Evolutionary conservation across 495 filamentous ascomycete species (phyloP).

Genomic region (Pyrenula massariospora): DNA sequence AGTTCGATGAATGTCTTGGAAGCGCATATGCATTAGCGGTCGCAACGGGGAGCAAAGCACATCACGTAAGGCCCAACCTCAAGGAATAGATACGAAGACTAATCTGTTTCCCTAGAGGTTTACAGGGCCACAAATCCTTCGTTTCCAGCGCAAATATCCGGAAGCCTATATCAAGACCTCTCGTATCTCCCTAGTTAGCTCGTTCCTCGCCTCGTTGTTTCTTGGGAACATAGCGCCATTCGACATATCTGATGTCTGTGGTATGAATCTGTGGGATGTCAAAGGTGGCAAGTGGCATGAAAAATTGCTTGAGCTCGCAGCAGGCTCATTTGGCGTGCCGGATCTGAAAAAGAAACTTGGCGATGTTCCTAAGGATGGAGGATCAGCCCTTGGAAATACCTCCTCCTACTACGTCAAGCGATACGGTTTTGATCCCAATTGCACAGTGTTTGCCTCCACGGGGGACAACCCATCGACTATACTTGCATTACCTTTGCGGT

Average conservation of each 20-base stretch:
- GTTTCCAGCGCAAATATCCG: conserved; percentile 69
- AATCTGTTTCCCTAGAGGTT: conserved; percentile 56
- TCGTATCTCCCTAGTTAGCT: conserved; percentile 86
- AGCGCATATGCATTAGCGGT: conserved; percentile 54
- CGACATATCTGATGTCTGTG: conserved; percentile 90
- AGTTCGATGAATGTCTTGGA: conserved; percentile 65
- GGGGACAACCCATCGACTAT: conserved; percentile 96
- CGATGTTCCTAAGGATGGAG: conserved; percentile 65
- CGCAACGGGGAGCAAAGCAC: conserved; percentile 80
- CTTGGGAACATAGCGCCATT: conserved; percentile 75
- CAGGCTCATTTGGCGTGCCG: conserved; percentile 51
- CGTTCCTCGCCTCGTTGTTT: conserved; percentile 87
- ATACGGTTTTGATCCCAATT: conserved; percentile 66
- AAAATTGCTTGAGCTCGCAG: conserved; percentile 61
- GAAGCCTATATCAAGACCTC: conserved; percentile 67
- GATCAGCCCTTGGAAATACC: conserved; percentile 62
- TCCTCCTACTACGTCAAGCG: conserved; percentile 62
- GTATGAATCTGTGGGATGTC: conserved; percentile 96
- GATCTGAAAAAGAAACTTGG: conserved; percentile 74
- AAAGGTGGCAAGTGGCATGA: conserved; percentile 60
- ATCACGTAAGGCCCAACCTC: conserved; percentile 59
- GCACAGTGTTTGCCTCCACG: conserved; percentile 73
- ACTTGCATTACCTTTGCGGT: conserved; percentile 72
- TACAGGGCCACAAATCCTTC: conserved; percentile 92
- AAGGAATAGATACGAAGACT: not conserved